Conservation (phyloP, 169 alveolate genomes). For the Perkinsus marinus region DNA sequence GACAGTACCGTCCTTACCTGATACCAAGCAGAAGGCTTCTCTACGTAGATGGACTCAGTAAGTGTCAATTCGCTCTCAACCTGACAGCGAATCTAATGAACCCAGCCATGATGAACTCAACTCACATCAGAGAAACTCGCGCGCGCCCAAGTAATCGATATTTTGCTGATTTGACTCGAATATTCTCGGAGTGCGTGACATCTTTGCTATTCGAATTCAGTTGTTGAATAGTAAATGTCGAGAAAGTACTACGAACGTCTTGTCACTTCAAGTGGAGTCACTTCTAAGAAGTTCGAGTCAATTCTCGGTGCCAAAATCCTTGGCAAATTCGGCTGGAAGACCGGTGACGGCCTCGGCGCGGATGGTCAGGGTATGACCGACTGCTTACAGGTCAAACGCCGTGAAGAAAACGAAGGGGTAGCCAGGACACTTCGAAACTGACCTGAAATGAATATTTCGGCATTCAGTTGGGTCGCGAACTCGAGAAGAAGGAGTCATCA, state of each 20-base stretch:
- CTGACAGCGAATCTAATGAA: too few relatives aligned
- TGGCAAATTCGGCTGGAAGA: not conserved
- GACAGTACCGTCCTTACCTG: constrained; percentile 83
- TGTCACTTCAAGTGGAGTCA: not conserved
- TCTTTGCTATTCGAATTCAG: too few relatives aligned
- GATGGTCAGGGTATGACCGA: not conserved
- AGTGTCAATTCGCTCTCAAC: too few relatives aligned
- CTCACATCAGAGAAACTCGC: too few relatives aligned
- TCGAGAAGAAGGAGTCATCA: not conserved
- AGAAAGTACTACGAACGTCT: not conserved
- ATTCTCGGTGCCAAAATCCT: not conserved
- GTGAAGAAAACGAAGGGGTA: not conserved
- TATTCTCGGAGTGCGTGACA: too few relatives aligned
- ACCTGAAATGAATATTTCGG: not conserved
- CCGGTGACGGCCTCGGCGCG: not conserved
- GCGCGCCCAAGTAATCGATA: too few relatives aligned
- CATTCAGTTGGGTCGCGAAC: not conserved
- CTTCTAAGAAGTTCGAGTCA: not conserved
- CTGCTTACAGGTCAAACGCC: not conserved
- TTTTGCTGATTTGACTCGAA: too few relatives aligned
- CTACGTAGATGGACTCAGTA: too few relatives aligned
- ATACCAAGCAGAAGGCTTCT: constrained; percentile 93
- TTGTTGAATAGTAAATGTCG: not conserved
- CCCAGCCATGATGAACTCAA: too few relatives aligned
- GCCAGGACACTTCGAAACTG: not conserved